phyloP scores from a whole-genome alignment of 495 filamentous ascomycete genomes.

The Xylaria acuta region DNA sequence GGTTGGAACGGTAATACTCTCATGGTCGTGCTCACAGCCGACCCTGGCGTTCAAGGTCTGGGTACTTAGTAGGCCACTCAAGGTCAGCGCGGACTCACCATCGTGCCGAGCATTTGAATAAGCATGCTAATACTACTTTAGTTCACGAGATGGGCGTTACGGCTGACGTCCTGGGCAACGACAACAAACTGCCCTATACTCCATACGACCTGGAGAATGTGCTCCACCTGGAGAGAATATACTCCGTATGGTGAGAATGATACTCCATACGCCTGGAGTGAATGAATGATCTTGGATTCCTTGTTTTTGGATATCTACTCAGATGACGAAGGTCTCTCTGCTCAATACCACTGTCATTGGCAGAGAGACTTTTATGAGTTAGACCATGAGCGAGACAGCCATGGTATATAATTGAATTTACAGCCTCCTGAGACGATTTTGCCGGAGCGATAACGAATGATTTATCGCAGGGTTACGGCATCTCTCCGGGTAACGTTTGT shows the following conservation, averaged over 20 bases:
- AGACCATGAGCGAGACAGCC: conserved; percentile 9
- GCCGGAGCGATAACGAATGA: not conserved
- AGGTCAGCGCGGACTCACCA: not conserved
- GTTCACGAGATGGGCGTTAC: conserved; percentile 15
- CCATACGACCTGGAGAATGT: no score
- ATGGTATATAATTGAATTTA: conserved; percentile 16
- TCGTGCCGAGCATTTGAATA: not conserved
- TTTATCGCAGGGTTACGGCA: not conserved
- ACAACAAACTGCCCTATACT: conserved; percentile 22
- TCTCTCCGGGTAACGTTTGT: conserved; percentile 17
- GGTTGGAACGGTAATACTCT: conserved; percentile 25
- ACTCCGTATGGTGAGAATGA: no score
- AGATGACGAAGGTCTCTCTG: not conserved
- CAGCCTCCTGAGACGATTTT: conserved; percentile 1
- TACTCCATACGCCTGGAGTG: conserved; percentile 25
- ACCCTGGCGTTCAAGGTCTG: conserved; percentile 22
- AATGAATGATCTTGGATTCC: conserved; percentile 11
- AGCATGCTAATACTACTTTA: conserved; percentile 1
- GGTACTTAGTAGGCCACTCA: conserved; percentile 17
- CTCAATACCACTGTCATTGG: not conserved
- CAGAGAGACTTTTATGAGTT: not conserved
- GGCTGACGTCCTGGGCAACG: conserved; percentile 24
- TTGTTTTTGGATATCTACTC: not conserved
- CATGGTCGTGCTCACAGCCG: conserved; percentile 28
- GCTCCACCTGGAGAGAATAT: no score